phyloP scores from a whole-genome alignment of 2,329 filamentous ascomycete species.

The Immersiporthe knoxdaviesiana region DNA sequence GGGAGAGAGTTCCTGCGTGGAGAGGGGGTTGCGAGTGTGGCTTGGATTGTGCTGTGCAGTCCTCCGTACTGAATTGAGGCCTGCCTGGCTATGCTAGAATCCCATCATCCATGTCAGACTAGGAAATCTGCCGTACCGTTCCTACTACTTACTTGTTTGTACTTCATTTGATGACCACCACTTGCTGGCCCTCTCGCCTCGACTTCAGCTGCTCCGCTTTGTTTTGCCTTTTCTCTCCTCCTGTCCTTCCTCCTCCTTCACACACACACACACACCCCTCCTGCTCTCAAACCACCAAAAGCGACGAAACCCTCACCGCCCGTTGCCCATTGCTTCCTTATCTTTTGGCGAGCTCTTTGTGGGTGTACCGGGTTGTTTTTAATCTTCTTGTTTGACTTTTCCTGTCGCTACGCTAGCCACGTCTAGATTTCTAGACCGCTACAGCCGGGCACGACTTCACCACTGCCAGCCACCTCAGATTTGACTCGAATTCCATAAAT shows the following conservation, averaged over 20 bases:
- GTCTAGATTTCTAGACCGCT: conserved; percentile 12
- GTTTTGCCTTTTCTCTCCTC: neutral
- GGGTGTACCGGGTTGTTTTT: neutral
- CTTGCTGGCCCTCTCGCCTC: neutral
- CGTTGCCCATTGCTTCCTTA: too few species aligned
- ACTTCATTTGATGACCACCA: neutral
- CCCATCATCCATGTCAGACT: conserved; percentile 9
- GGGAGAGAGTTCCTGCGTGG: neutral
- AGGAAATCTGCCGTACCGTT: neutral
- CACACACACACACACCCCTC: neutral
- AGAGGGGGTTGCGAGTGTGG: neutral
- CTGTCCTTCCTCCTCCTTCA: neutral
- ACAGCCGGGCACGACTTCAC: neutral
- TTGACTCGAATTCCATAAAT: neutral
- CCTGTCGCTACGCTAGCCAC: neutral
- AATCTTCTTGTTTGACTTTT: neutral
- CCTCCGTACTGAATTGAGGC: neutral
- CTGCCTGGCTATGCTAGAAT: conserved; percentile 2
- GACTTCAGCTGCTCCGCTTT: conserved; percentile 6
- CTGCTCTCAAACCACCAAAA: conserved; percentile 2
- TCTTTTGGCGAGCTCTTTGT: neutral
- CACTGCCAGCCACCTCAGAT: neutral
- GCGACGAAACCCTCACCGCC: neutral
- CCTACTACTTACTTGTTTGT: too few species aligned
- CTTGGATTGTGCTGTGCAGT: neutral